phyloP scores from a whole-genome alignment of 2,329 filamentous ascomycete species.

The Ophiostoma piceae region DNA sequence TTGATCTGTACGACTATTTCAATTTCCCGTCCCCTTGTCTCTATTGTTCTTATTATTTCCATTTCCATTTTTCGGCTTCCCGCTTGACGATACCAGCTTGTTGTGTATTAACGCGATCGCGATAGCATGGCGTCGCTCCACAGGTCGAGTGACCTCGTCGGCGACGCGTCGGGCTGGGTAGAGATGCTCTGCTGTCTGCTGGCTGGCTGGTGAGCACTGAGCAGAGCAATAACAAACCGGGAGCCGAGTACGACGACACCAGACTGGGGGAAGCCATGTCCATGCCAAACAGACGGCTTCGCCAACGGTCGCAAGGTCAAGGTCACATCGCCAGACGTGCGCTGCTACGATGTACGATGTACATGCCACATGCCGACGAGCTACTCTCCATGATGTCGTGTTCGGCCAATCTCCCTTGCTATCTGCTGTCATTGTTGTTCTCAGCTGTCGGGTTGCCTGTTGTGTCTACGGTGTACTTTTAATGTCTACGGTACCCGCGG shows the following conservation, averaged over 20 bases:
- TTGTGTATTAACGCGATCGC: background rate
- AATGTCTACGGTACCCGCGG: background rate
- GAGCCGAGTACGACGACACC: background rate
- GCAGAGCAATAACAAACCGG: background rate
- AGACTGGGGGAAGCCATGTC: background rate
- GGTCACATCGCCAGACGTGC: constrained; percentile 5
- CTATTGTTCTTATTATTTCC: background rate
- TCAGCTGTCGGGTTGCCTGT: background rate
- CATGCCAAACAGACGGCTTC: background rate
- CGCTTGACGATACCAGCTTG: background rate
- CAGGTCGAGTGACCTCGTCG: background rate
- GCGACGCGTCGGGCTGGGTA: background rate
- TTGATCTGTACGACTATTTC: background rate
- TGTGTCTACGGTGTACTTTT: background rate
- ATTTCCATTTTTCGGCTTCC: background rate
- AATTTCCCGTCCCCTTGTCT: background rate
- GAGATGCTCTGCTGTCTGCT: background rate
- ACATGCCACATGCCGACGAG: background rate
- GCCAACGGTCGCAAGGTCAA: background rate
- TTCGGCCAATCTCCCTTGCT: background rate
- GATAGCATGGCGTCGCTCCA: background rate
- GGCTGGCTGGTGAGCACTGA: too few relatives aligned
- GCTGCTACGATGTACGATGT: background rate
- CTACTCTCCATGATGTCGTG: background rate
- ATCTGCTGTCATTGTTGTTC: background rate